Conservation (phyloP, 306 rosid species). For the Sphenostylis stenocarpa region DNA sequence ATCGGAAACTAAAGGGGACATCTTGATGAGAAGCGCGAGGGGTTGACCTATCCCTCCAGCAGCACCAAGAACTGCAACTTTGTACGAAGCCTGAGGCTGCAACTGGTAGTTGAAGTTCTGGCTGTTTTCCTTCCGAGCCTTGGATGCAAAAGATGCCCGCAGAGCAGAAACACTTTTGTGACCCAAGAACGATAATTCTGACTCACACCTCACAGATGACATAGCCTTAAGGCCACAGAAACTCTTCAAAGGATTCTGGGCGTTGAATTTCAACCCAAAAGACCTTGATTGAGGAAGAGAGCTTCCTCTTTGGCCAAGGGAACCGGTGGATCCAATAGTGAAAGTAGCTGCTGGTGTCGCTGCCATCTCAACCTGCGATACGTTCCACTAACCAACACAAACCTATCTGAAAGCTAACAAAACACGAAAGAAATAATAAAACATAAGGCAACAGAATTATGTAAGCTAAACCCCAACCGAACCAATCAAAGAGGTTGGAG, state of each 20-base stretch:
- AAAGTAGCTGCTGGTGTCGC: slow-evolving; percentile 65
- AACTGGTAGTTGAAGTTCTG: slow-evolving; percentile 31
- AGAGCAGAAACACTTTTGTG: slow-evolving; percentile 55
- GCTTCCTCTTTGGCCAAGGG: slow-evolving; percentile 50
- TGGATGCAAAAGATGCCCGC: slow-evolving; percentile 50
- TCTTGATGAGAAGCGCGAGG: slow-evolving; percentile 84
- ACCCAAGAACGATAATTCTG: slow-evolving; percentile 63
- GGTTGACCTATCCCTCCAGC: slow-evolving; percentile 98
- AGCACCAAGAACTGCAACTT: slow-evolving; percentile 94
- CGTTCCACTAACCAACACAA: background rate
- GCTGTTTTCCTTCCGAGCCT: slow-evolving; percentile 50
- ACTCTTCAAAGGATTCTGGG: slow-evolving; percentile 56
- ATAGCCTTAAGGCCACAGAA: slow-evolving; percentile 76
- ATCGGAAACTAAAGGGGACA: slow-evolving; percentile 88
- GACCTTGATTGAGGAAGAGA: slow-evolving; percentile 55
- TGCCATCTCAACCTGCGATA: slow-evolving; percentile 61
- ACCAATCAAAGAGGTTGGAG: background rate
- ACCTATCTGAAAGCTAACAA: background rate
- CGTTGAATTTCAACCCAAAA: slow-evolving; percentile 47
- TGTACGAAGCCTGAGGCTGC: slow-evolving; percentile 84
- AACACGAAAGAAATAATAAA: background rate
- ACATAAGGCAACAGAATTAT: background rate
- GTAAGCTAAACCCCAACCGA: background rate
- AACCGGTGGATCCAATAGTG: slow-evolving; percentile 52
- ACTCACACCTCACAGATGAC: slow-evolving; percentile 41